Conservation (phyloP, 2,329 filamentous ascomycete genomes). For the Beauveria australis region DNA sequence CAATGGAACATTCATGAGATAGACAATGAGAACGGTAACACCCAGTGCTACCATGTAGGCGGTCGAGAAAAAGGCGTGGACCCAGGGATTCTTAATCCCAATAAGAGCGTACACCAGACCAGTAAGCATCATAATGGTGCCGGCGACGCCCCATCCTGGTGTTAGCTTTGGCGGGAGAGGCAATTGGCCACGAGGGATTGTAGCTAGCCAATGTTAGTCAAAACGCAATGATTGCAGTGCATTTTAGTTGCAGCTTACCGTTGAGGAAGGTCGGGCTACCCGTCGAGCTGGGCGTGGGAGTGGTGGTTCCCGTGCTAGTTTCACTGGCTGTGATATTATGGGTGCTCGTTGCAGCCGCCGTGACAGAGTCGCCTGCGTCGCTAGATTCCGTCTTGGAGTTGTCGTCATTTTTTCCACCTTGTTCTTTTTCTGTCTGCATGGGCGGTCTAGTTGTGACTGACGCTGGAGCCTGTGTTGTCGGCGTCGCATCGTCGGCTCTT, state of each 20-base stretch:
- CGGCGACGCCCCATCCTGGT: constrained; percentile 71
- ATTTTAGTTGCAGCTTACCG: constrained; percentile 19
- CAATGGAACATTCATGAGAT: constrained; percentile 77
- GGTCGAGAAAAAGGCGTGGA: constrained; percentile 74
- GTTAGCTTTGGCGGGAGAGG: constrained; percentile 70
- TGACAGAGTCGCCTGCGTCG: background rate
- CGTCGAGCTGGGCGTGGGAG: constrained; percentile 14
- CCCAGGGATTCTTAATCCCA: constrained; percentile 73
- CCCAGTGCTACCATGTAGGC: constrained; percentile 65
- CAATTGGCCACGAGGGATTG: constrained; percentile 45
- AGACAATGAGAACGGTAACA: constrained; percentile 75
- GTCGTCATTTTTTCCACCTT: background rate
- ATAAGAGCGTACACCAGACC: constrained; percentile 66
- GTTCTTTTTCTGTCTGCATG: constrained; percentile 12
- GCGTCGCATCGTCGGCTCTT: constrained; percentile 21
- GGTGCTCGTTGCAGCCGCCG: background rate
- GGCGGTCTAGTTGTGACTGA: constrained; percentile 14
- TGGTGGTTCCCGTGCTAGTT: constrained; percentile 9
- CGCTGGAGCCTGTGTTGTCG: constrained; percentile 8
- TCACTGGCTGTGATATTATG: constrained; percentile 2
- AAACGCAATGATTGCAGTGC: background rate
- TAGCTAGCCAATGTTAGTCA: constrained; percentile 24
- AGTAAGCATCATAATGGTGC: constrained; percentile 64
- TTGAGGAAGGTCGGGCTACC: constrained; percentile 26
- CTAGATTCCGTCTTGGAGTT: background rate